A percentile compares a stretch with the other conserved stretches of the same genome.
Evolutionary conservation across 2,329 filamentous ascomycete species (phyloP).

Genomic region (Aspergillus aculeatus): DNA sequence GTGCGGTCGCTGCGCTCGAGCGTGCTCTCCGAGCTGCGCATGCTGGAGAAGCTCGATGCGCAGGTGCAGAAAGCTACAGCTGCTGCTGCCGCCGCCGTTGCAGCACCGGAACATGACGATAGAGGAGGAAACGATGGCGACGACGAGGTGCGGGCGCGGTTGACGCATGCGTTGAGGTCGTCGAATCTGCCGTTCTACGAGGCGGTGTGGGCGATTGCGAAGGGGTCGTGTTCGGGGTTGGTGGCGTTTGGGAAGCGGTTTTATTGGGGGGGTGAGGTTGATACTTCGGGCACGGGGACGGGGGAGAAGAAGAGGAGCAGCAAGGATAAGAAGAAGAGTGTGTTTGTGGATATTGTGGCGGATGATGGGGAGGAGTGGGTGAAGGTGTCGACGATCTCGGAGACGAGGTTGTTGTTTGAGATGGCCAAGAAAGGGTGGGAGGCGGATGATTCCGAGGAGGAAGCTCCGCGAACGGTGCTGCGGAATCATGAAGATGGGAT

Average conservation of each 20-base stretch:
- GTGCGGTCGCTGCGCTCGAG: conserved; percentile 50
- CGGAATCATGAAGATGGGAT: conserved; percentile 39
- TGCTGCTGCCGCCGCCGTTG: neutral
- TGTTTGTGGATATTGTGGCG: conserved; percentile 64
- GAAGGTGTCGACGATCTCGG: conserved; percentile 65
- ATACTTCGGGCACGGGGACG: conserved; percentile 3
- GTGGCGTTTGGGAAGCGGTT: conserved; percentile 58
- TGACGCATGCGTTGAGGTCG: conserved; percentile 59
- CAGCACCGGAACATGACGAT: neutral
- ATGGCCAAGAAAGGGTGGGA: conserved; percentile 68
- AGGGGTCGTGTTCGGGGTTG: conserved; percentile 53
- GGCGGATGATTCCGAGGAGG: conserved; percentile 46
- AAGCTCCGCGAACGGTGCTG: conserved; percentile 23
- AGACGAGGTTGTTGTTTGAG: conserved; percentile 64
- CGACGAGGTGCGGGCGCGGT: conserved; percentile 30
- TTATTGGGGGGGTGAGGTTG: conserved; percentile 43
- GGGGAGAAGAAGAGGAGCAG: conserved; percentile 29
- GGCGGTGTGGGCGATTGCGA: conserved; percentile 63
- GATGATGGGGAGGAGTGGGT: conserved; percentile 65
- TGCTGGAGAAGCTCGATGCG: conserved; percentile 44
- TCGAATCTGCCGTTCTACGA: conserved; percentile 67
- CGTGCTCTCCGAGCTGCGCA: conserved; percentile 49
- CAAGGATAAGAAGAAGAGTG: conserved; percentile 49
- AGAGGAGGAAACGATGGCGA: conserved; percentile 1
- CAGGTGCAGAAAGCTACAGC: conserved; percentile 21